Evolutionary conservation across 805 yeast genomes (phyloP).

Genomic region (Kodamaea leandrae): DNA sequence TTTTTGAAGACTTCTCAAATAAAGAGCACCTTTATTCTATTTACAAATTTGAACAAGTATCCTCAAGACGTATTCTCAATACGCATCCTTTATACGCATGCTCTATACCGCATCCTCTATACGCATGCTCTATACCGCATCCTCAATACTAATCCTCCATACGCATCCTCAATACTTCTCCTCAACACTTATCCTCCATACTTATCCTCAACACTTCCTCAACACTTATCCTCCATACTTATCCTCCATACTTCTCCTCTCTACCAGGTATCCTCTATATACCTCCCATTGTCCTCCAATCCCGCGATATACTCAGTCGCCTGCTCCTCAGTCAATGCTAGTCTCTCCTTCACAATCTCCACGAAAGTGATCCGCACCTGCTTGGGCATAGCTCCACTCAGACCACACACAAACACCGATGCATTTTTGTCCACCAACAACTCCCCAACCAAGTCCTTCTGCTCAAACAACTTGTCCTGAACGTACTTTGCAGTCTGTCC

Average conservation of each 20-base stretch:
- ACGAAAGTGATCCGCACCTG: constrained; percentile 80
- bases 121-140: too few relatives aligned
- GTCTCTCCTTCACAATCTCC: constrained; percentile 52
- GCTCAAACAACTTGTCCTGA: constrained; percentile 63
- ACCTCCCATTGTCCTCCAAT: constrained; percentile 65
- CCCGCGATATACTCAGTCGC: constrained; percentile 51
- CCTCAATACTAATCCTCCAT: too few relatives aligned
- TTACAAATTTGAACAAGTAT: too few relatives aligned
- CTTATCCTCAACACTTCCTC: too few relatives aligned
- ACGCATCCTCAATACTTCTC: too few relatives aligned
- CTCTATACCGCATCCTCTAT: too few relatives aligned
- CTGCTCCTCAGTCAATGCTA: constrained; percentile 37
- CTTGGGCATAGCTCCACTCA: constrained; percentile 91
- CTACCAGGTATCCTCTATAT: constrained; percentile 89
- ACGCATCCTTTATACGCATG: too few relatives aligned
- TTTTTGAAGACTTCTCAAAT: too few relatives aligned
- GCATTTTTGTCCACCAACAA: constrained; percentile 56
- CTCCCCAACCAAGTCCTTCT: constrained; percentile 49
- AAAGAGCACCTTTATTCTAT: too few relatives aligned
- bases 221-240: too few relatives aligned
- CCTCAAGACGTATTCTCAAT: too few relatives aligned
- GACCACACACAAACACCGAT: constrained; percentile 80
- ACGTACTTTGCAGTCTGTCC: constrained; percentile 57
- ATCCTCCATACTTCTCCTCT: constrained; percentile 4
- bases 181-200: too few relatives aligned